These are phyloP conservation scores for Geotrichum reessii DNA, from an alignment of 1,139 yeast genomes.

Conservation along the genomic window DNA sequence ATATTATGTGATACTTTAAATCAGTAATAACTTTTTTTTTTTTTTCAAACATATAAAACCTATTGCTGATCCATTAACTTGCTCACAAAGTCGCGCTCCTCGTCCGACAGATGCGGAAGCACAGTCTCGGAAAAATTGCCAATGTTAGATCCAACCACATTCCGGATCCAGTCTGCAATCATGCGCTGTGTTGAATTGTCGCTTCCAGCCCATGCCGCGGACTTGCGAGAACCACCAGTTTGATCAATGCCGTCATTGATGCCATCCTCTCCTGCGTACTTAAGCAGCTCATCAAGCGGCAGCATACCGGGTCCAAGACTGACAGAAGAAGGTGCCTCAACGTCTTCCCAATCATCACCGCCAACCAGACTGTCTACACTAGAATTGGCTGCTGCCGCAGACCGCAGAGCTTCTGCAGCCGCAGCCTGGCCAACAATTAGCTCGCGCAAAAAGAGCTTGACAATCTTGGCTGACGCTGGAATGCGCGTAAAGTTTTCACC, in stretches of 20 bases:
- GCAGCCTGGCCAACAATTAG: conserved; percentile 41
- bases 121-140: conserved; percentile 46
- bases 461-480: conserved; percentile 64
- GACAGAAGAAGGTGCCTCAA: conserved; percentile 39
- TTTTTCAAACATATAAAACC: neutral
- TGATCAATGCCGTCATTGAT: conserved; percentile 34
- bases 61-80: neutral
- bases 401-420: conserved; percentile 16
- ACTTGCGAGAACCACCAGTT: conserved; percentile 22
- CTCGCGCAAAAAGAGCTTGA: conserved; percentile 66
- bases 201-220: conserved; percentile 18
- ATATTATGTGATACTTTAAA: too few species aligned
- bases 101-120: conserved; percentile 41
- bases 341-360: conserved; percentile 73
- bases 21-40: neutral
- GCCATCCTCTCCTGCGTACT: conserved; percentile 30
- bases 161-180: conserved; percentile 58
- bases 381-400: conserved; percentile 26
- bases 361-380: conserved; percentile 28
- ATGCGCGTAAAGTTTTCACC: conserved; percentile 60
- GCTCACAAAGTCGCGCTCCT: conserved; percentile 49
- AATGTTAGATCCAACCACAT: conserved; percentile 50
- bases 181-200: conserved; percentile 37
- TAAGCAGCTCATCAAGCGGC: conserved; percentile 21
- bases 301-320: conserved; percentile 8